Conservation (phyloP, 2,329 filamentous ascomycete species). For the Penicillium expansum region DNA sequence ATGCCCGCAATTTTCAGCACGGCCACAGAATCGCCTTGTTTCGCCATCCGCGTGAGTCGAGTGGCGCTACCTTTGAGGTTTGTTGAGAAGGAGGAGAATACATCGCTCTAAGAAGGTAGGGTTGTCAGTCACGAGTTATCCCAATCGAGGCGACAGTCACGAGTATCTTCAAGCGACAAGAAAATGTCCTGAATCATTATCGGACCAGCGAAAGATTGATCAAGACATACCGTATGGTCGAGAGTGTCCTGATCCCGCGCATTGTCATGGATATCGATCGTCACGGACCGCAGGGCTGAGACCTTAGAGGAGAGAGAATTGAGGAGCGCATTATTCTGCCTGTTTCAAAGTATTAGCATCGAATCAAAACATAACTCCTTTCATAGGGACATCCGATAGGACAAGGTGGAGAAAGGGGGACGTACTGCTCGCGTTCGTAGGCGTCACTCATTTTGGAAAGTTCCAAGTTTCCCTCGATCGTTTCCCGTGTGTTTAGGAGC, state of each 20-base stretch:
- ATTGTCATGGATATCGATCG: slow-evolving; percentile 96
- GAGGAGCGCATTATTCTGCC: slow-evolving; percentile 92
- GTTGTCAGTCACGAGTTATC: slow-evolving; percentile 3
- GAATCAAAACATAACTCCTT: not conserved
- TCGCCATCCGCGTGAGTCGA: slow-evolving; percentile 84
- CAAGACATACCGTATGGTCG: slow-evolving; percentile 70
- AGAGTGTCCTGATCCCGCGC: slow-evolving; percentile 84
- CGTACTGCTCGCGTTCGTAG: slow-evolving; percentile 70
- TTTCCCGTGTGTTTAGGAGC: not conserved
- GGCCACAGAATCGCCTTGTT: slow-evolving; percentile 83
- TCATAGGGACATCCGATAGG: not conserved
- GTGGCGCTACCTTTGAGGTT: slow-evolving; percentile 80
- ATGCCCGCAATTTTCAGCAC: slow-evolving; percentile 87
- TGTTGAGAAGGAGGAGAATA: slow-evolving; percentile 82
- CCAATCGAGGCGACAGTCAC: too few relatives aligned
- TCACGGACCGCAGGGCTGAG: slow-evolving; percentile 85
- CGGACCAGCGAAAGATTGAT: not conserved
- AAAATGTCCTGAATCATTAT: not conserved
- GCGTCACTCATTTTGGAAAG: slow-evolving; percentile 63
- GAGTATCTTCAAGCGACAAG: not conserved
- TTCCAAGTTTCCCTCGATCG: not conserved
- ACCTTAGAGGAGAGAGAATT: slow-evolving; percentile 90
- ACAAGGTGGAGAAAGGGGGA: slow-evolving; percentile 6
- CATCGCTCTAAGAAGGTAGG: slow-evolving; percentile 63
- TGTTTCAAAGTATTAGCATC: slow-evolving; percentile 27